phyloP scores from a whole-genome alignment of 2,329 filamentous ascomycete genomes.

The Nannizzia gypsea region DNA sequence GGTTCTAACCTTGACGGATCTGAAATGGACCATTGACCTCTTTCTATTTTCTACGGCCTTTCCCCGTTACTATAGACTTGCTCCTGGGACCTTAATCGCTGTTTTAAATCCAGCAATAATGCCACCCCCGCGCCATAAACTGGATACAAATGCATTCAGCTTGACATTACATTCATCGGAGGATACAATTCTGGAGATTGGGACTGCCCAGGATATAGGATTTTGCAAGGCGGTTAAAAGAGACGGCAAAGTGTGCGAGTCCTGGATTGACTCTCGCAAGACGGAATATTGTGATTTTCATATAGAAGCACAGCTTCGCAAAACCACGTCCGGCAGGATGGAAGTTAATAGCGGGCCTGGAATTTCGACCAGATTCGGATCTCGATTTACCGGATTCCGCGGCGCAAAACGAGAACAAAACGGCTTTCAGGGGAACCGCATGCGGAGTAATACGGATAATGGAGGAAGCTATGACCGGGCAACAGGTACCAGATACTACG shows the following conservation, averaged over 20 bases:
- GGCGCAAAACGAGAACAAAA: slow-evolving; percentile 16
- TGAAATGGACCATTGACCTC: slow-evolving; percentile 82
- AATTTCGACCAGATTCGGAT: slow-evolving; percentile 27
- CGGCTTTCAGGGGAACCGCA: slow-evolving; percentile 16
- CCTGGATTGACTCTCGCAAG: slow-evolving; percentile 79
- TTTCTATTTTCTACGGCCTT: slow-evolving; percentile 89
- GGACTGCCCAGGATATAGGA: slow-evolving; percentile 69
- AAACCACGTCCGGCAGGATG: slow-evolving; percentile 55
- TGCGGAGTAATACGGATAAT: slow-evolving; percentile 24
- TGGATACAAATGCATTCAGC: slow-evolving; percentile 72
- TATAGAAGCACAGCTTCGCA: slow-evolving; percentile 67
- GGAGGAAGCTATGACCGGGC: slow-evolving; percentile 28
- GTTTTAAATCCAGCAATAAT: slow-evolving; percentile 86
- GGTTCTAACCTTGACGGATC: slow-evolving; percentile 74
- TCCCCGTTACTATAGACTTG: slow-evolving; percentile 86
- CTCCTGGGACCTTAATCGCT: slow-evolving; percentile 78
- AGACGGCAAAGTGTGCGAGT: slow-evolving; percentile 66
- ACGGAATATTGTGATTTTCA: slow-evolving; percentile 92
- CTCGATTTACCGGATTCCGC: slow-evolving; percentile 15
- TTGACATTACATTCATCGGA: slow-evolving; percentile 74
- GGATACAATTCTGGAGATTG: slow-evolving; percentile 83
- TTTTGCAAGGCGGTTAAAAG: slow-evolving; percentile 78
- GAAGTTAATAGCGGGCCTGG: slow-evolving; percentile 64
- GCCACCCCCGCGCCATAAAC: slow-evolving; percentile 64
- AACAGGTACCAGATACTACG: slow-evolving; percentile 36